Percentiles rank a stretch among this genome's conserved stretches.
These are phyloP conservation scores for Haberlea rhodopensis DNA, from an alignment of 257 asterid species.

Conservation along the genomic window DNA sequence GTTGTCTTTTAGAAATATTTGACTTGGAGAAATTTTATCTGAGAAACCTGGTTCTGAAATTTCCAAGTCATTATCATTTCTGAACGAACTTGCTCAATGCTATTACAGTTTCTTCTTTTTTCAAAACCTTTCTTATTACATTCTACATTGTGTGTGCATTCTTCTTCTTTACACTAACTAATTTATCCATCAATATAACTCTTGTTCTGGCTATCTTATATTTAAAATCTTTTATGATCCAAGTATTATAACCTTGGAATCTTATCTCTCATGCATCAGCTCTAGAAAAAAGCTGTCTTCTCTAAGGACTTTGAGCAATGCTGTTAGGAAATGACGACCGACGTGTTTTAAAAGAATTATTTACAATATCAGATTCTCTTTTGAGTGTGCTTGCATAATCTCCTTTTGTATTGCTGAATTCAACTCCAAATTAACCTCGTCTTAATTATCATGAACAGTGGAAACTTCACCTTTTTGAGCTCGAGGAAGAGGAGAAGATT, in stretches of 20 bases:
- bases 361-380: too few species aligned
- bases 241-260: slow-evolving; percentile 5
- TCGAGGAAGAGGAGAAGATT: slow-evolving; percentile 45
- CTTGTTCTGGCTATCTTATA: slow-evolving; percentile 3
- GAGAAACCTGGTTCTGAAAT: background rate
- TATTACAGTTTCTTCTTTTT: background rate
- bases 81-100: background rate
- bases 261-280: background rate
- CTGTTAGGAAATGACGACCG: background rate
- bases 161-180: background rate
- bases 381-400: background rate
- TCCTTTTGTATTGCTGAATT: background rate
- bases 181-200: background rate
- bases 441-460: slow-evolving; percentile 31
- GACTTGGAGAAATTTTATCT: background rate
- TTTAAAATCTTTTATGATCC: background rate
- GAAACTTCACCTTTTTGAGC: slow-evolving; percentile 49
- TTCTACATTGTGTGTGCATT: background rate
- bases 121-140: background rate
- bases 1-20: background rate
- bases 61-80: background rate
- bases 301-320: background rate
- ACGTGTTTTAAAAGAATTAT: background rate
- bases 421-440: background rate
- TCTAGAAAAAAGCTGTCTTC: background rate